phyloP scores from a whole-genome alignment of 495 filamentous ascomycete species.

The Aspergillus carlsbadensis region DNA sequence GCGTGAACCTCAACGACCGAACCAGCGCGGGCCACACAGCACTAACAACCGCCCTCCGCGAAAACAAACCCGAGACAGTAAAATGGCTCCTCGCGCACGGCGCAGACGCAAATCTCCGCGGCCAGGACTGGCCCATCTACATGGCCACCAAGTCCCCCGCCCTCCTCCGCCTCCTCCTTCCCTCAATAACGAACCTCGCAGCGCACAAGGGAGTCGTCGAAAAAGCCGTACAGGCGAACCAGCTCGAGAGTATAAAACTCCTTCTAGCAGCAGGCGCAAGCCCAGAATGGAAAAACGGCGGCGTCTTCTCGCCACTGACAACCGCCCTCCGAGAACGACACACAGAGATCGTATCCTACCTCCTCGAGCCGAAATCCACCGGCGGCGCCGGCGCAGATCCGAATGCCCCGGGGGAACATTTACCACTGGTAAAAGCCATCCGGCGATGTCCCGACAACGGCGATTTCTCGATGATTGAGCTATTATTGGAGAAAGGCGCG shows the following conservation, averaged over 20 bases:
- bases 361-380: slow-evolving; percentile 32
- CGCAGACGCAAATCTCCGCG: slow-evolving; percentile 50
- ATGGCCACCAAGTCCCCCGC: slow-evolving; percentile 50
- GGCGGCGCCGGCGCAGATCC: slow-evolving; percentile 43
- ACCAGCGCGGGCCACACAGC: slow-evolving; percentile 44
- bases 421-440: slow-evolving; percentile 55
- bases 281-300: slow-evolving; percentile 57
- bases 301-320: slow-evolving; percentile 55
- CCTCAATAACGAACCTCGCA: slow-evolving; percentile 39
- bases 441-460: slow-evolving; percentile 37
- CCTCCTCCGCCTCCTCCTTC: slow-evolving; percentile 46
- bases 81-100: slow-evolving; percentile 46
- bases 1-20: slow-evolving; percentile 51
- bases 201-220: slow-evolving; percentile 56
- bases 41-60: slow-evolving; percentile 54
- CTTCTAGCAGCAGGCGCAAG: slow-evolving; percentile 23
- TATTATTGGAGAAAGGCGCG: slow-evolving; percentile 42
- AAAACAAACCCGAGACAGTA: slow-evolving; percentile 49
- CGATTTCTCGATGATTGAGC: slow-evolving; percentile 30
- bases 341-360: slow-evolving; percentile 46
- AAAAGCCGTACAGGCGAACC: slow-evolving; percentile 51
- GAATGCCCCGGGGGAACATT: slow-evolving; percentile 53
- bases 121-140: slow-evolving; percentile 55
- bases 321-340: slow-evolving; percentile 54
- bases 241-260: slow-evolving; percentile 24